phyloP scores from a whole-genome alignment of 345 rosid species.

The Moricandia arvensis region DNA sequence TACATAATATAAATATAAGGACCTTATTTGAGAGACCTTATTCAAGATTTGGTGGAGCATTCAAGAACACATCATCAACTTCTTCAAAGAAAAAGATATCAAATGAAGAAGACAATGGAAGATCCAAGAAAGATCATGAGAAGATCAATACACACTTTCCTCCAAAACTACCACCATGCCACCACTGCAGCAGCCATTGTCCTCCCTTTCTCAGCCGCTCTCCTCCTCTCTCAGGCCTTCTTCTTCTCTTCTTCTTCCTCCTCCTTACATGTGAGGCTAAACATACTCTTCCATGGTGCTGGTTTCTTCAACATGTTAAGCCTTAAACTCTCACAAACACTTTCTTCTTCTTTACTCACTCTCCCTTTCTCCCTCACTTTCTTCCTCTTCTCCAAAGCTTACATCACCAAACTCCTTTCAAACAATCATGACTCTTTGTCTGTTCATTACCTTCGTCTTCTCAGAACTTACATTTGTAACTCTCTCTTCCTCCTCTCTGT shows the following conservation, averaged over 20 bases:
- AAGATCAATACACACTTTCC: constrained; percentile 62
- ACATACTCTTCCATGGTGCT: constrained; percentile 47
- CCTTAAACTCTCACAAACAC: constrained; percentile 74
- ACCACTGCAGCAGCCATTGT: constrained; percentile 54
- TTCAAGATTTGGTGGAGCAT: constrained; percentile 31
- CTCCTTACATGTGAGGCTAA: constrained; percentile 39
- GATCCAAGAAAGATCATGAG: constrained; percentile 56
- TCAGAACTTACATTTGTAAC: constrained; percentile 51
- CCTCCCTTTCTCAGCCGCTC: constrained; percentile 53
- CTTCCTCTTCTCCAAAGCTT: constrained; percentile 68
- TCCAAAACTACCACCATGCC: constrained; percentile 59
- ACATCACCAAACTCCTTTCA: constrained; percentile 38
- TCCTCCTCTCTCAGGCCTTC: constrained; percentile 40
- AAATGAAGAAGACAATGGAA: constrained; percentile 46
- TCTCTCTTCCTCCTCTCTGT: constrained; percentile 58
- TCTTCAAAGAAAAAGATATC: constrained; percentile 13
- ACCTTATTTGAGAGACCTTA: constrained; percentile 17
- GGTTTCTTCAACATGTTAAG: constrained; percentile 51
- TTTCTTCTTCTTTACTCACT: constrained; percentile 52
- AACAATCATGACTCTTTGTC: constrained; percentile 45
- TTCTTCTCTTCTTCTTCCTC: constrained; percentile 32
- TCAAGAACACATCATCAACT: constrained; percentile 28
- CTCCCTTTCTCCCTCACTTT: constrained; percentile 76
- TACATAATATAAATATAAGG: not conserved
- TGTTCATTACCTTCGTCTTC: constrained; percentile 50